These are phyloP conservation scores for Hymenoscyphus linearis DNA, from an alignment of 2,329 filamentous ascomycete species.

Conservation along the genomic window DNA sequence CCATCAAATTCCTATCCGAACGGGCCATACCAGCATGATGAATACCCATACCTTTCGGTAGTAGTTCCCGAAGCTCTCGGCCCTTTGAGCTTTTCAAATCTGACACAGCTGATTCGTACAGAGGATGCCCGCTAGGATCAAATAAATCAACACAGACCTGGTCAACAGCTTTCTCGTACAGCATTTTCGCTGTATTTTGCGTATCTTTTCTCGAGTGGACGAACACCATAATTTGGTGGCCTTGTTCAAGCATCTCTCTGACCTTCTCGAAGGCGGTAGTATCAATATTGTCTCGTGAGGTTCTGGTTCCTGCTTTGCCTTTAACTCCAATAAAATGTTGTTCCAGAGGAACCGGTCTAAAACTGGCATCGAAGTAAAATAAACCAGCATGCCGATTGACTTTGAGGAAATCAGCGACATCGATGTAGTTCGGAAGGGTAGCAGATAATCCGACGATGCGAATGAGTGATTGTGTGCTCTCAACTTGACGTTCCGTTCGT, in stretches of 20 bases:
- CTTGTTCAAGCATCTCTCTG: conserved; percentile 79
- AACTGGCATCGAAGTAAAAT: conserved; percentile 96
- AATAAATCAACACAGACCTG: conserved; percentile 76
- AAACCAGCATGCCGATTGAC: conserved; percentile 89
- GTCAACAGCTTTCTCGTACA: conserved; percentile 82
- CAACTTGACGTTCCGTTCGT: conserved; percentile 89
- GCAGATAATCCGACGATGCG: conserved; percentile 93
- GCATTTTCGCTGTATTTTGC: conserved; percentile 75
- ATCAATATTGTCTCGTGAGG: conserved; percentile 85
- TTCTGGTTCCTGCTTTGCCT: conserved; percentile 76
- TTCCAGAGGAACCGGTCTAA: conserved; percentile 90
- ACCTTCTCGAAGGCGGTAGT: conserved; percentile 89
- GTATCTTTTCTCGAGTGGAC: conserved; percentile 97
- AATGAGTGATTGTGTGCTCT: conserved; percentile 96
- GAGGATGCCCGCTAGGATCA: conserved; percentile 71
- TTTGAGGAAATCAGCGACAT: conserved; percentile 94
- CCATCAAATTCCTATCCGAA: conserved; percentile 91
- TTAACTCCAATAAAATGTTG: conserved; percentile 97
- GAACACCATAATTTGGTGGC: conserved; percentile 99
- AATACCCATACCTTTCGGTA: conserved; percentile 86
- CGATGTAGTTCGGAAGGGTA: conserved; percentile 91
- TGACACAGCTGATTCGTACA: conserved; percentile 71
- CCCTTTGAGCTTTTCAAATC: conserved; percentile 85
- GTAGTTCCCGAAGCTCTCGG: conserved; percentile 79
- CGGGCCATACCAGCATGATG: conserved; percentile 97